Conservation (phyloP, 495 filamentous ascomycete genomes). For the Penicillium malachiteum region DNA sequence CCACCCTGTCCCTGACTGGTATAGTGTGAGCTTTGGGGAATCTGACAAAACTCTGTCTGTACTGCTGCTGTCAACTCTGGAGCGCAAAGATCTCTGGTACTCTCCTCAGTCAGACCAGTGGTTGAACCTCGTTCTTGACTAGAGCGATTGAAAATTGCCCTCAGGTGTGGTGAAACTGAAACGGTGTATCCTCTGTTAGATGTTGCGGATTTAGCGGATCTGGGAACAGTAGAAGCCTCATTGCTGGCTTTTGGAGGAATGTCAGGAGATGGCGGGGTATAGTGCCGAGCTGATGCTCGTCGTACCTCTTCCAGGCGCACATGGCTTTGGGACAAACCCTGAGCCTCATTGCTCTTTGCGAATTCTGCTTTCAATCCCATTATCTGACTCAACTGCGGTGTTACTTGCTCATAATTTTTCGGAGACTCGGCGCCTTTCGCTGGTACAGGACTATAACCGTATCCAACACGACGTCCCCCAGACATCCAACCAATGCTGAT, state of each 20-base stretch:
- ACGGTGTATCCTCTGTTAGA: not conserved
- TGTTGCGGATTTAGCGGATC: not conserved
- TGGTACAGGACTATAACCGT: constrained; percentile 41
- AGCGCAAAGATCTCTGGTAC: constrained; percentile 1
- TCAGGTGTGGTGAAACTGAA: constrained; percentile 8
- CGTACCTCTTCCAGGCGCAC: not conserved
- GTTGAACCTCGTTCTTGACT: constrained; percentile 3
- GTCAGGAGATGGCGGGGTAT: not conserved
- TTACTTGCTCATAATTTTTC: not conserved
- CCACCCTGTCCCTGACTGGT: not conserved
- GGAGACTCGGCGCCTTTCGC: constrained; percentile 15
- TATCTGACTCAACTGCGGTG: not conserved
- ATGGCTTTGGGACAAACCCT: not conserved
- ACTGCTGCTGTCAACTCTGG: constrained; percentile 7
- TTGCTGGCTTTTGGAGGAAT: not conserved
- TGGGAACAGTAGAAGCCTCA: not conserved
- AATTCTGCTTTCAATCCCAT: not conserved
- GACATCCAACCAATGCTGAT: constrained; percentile 50
- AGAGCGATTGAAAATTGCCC: constrained; percentile 1
- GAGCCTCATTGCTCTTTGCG: not conserved
- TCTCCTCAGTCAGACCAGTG: not conserved
- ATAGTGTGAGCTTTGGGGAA: constrained; percentile 8
- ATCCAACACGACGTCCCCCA: constrained; percentile 42
- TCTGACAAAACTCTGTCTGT: constrained; percentile 8
- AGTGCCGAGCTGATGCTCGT: not conserved